Base-by-base conservation (phyloP, 768 basidiomycete genomes). In the Ramaria rubella region DNA sequence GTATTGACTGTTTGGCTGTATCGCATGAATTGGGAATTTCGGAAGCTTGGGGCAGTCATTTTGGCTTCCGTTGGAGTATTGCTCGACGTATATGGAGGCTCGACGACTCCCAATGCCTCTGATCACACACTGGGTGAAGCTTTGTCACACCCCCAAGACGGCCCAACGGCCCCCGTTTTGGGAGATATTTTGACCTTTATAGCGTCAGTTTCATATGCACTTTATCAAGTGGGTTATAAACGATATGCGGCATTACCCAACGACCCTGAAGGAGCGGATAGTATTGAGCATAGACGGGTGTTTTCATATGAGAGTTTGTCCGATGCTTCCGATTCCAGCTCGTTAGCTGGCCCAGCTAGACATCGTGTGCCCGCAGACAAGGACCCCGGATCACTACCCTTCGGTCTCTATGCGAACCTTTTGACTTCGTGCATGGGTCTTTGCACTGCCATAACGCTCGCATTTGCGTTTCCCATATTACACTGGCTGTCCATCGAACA, bases 221-320 rank as follows among this genome's bases (percentile, higher is more conserved):
- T 88, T 5, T 91, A 91, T 62, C 89, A 91, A 73, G 90, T 92
- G 44, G 66, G 90, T 40, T 93, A 93, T 79, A 93, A 90, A 73
- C 81, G 77, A 67, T 82, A 88, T 62, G 82, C 80, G 11, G 84
- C 87, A 5, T 72, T 90, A 15, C 81, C 86, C 3, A 79, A 76
- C n/a, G 64, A 60, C 46, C 50, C 55, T 5, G 40, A 59, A 9
- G 68, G 67, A 24, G 62, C 59, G 46, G 51, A 60, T 2, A 59
- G 59, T 30, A 31, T 61, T 14, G 44, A 42, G 12, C 19, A 3
- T 26, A 23, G 17, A 8, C 17, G 6, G n/a, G 19, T 24, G 6
- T 23, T 36, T 30, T 5, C 31, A 23, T 44, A 49, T 31, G 15
- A 43, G 38, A 29, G 33, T 36, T 19, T 48, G 38, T 34, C n/a